phyloP scores from a whole-genome alignment of 352 stramenopile species.

The Phytopythium vexans region DNA sequence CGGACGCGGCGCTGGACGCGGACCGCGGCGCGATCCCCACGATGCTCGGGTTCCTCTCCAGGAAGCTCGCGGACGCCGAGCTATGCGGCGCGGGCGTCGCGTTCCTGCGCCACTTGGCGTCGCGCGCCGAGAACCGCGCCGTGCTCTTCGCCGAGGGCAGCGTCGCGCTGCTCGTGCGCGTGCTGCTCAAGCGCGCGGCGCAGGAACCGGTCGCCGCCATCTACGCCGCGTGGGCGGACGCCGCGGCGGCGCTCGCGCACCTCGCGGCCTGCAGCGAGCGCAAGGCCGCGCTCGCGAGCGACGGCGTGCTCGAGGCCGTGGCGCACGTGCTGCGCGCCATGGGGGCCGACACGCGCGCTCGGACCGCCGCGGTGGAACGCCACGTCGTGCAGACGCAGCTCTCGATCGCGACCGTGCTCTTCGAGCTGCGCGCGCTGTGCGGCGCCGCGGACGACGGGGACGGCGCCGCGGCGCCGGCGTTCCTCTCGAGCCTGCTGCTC shows the following conservation, averaged over 20 bases:
- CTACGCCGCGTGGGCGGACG: slow-evolving; percentile 54
- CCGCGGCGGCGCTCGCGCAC: slow-evolving; percentile 51
- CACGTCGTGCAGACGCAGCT: slow-evolving; percentile 56
- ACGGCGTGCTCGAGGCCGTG: slow-evolving; percentile 62
- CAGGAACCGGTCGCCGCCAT: slow-evolving; percentile 25
- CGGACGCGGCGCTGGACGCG: slow-evolving; percentile 31
- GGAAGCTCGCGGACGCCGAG: slow-evolving; percentile 50
- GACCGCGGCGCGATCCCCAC: slow-evolving; percentile 52
- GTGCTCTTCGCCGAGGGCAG: slow-evolving; percentile 64
- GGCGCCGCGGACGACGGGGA: slow-evolving; percentile 7
- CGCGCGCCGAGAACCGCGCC: slow-evolving; percentile 53
- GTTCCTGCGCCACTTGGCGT: slow-evolving; percentile 75
- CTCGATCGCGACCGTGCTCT: slow-evolving; percentile 46
- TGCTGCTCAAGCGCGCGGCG: slow-evolving; percentile 30
- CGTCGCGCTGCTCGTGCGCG: slow-evolving; percentile 51
- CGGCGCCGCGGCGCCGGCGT: slow-evolving; percentile 31
- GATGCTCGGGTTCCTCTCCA: slow-evolving; percentile 64
- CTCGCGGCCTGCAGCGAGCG: slow-evolving; percentile 41
- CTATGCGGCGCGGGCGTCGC: slow-evolving; percentile 64
- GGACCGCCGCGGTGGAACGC: slow-evolving; percentile 37
- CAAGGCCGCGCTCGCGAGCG: slow-evolving; percentile 41
- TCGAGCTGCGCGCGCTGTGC: slow-evolving; percentile 58
- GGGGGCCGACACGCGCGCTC: slow-evolving; percentile 28
- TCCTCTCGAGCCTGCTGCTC: slow-evolving; percentile 58
- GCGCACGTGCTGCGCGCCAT: slow-evolving; percentile 54